These are phyloP conservation scores for Blepharisma stoltei DNA, from an alignment of 73 alveolate species.

Conservation along the genomic window DNA sequence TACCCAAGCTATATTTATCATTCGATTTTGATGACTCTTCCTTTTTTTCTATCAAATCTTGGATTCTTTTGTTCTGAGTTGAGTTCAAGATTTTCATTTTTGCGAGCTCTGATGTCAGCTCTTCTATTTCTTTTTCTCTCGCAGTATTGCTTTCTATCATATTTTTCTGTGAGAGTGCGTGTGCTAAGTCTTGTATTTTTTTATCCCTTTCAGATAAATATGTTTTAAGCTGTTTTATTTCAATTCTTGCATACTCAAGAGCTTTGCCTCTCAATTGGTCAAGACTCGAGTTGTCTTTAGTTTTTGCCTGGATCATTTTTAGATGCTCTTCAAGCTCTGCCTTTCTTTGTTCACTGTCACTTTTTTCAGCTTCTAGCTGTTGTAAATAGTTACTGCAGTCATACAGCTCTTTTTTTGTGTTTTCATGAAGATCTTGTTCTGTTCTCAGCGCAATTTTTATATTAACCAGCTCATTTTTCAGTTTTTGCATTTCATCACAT, in stretches of 20 bases:
- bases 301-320: not conserved
- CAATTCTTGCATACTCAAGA: not conserved
- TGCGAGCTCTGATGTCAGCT: constrained; percentile 10
- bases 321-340: constrained; percentile 5
- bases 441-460: constrained; percentile 1
- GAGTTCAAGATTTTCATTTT: not conserved
- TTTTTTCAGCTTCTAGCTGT: not conserved
- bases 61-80: constrained; percentile 1
- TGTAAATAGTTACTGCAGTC: not conserved
- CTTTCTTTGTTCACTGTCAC: not conserved
- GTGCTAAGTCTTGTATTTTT: constrained; percentile 1
- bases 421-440: constrained; percentile 11
- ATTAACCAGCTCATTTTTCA: constrained; percentile 5
- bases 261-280: constrained; percentile 24
- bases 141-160: constrained; percentile 20
- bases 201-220: not conserved
- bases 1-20: too few species aligned
- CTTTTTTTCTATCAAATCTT: not conserved
- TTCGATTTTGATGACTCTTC: not conserved
- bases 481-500: constrained; percentile 13
- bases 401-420: constrained; percentile 25
- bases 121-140: constrained; percentile 24
- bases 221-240: not conserved
- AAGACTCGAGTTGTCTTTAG: not conserved
- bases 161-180: constrained; percentile 21